phyloP scores from a whole-genome alignment of 2,329 filamentous ascomycete species.

The Claviceps capensis region DNA sequence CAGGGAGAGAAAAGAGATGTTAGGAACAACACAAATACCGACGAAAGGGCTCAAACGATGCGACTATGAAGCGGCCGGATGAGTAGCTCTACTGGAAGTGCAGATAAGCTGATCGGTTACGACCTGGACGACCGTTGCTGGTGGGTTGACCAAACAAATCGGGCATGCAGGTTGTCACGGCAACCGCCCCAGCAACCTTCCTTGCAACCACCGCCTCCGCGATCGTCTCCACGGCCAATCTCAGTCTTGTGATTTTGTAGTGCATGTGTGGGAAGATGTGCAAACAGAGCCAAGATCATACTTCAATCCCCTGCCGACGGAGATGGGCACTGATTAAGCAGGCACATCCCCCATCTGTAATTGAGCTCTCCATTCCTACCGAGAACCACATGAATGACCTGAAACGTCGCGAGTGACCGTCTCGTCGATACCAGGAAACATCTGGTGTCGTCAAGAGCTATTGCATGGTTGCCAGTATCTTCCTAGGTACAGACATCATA shows the following conservation, averaged over 20 bases:
- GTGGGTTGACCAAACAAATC: constrained; percentile 1
- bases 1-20: neutral
- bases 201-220: neutral
- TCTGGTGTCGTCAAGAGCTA: no score
- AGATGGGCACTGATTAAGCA: neutral
- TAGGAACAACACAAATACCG: neutral
- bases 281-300: neutral
- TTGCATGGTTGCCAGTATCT: no score
- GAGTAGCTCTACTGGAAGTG: neutral
- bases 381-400: neutral
- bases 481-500: no score
- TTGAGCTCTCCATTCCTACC: neutral
- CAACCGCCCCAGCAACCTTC: constrained; percentile 1
- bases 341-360: neutral
- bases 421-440: no score
- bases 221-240: neutral
- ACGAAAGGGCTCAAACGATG: neutral
- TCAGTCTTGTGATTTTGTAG: neutral
- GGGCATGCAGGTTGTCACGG: constrained; percentile 3
- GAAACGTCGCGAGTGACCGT: neutral
- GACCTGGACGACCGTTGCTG: neutral
- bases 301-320: neutral
- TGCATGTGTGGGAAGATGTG: neutral
- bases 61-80: neutral
- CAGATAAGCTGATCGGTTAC: neutral